phyloP scores from a whole-genome alignment of 176 grass and related monocot species.

The Bothriochloa decipiens region DNA sequence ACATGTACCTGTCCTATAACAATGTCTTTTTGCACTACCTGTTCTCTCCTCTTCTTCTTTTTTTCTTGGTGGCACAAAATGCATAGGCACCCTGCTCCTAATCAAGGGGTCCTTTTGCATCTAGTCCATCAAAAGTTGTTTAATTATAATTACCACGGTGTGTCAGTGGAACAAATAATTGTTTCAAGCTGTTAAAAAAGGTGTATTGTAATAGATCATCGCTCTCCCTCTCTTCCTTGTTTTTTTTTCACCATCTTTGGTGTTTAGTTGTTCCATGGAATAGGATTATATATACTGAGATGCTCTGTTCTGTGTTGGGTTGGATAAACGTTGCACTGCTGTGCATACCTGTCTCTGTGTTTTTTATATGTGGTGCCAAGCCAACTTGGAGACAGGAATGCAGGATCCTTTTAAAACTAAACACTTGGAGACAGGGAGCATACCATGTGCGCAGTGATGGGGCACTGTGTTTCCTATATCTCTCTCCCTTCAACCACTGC shows the following conservation, averaged over 20 bases:
- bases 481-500: constrained; percentile 27
- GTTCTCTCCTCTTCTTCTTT: neutral
- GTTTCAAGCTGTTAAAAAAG: constrained; percentile 42
- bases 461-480: constrained; percentile 36
- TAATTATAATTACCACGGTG: constrained; percentile 50
- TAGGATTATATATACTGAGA: constrained; percentile 1
- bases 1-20: constrained; percentile 55
- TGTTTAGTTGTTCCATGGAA: constrained; percentile 20
- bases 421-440: constrained; percentile 52
- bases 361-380: constrained; percentile 48
- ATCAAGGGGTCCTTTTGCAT: constrained; percentile 32
- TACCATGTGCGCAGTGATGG: constrained; percentile 70
- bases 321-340: constrained; percentile 27
- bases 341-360: constrained; percentile 35
- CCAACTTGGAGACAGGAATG: constrained; percentile 42
- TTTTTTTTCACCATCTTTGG: neutral
- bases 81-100: constrained; percentile 40
- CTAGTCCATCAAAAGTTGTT: constrained; percentile 45
- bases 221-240: neutral
- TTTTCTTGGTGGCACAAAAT: constrained; percentile 49
- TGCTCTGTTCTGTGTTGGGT: constrained; percentile 41
- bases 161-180: constrained; percentile 46
- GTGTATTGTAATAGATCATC: constrained; percentile 29
- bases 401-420: neutral
- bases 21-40: constrained; percentile 46